phyloP scores from a whole-genome alignment of 202 grass and related monocot species.

The Schoenoplectus triqueter region DNA sequence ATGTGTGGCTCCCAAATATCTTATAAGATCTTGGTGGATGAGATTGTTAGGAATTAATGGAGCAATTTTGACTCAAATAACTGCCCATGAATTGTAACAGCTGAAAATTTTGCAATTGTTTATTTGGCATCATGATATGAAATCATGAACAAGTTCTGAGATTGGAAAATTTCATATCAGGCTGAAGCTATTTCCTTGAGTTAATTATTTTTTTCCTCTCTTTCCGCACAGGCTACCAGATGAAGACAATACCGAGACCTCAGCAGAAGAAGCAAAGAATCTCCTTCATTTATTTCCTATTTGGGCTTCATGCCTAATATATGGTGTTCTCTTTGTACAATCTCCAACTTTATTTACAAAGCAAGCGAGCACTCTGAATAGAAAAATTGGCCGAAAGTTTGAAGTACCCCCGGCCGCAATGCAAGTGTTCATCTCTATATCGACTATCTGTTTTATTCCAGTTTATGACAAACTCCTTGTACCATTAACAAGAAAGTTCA shows the following conservation, averaged over 20 bases:
- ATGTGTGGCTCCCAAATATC: neutral
- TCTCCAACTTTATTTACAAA: slow-evolving; percentile 68
- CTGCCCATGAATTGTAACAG: neutral
- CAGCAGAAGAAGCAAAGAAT: slow-evolving; percentile 43
- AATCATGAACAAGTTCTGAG: neutral
- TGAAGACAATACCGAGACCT: neutral
- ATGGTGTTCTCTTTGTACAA: slow-evolving; percentile 55
- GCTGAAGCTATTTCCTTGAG: neutral
- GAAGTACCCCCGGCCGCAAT: slow-evolving; percentile 60
- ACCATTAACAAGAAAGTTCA: slow-evolving; percentile 46
- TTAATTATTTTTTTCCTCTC: neutral
- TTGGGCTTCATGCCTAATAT: slow-evolving; percentile 72
- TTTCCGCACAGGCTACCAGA: neutral
- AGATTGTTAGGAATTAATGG: no score
- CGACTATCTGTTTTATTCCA: slow-evolving; percentile 52
- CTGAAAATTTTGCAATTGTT: neutral
- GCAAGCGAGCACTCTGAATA: slow-evolving; percentile 64
- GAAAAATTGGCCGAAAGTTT: slow-evolving; percentile 45
- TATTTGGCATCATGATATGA: neutral
- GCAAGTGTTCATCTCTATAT: slow-evolving; percentile 48
- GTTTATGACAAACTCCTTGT: slow-evolving; percentile 70
- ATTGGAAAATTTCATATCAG: neutral
- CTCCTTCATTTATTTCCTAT: slow-evolving; percentile 59
- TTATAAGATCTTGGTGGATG: neutral
- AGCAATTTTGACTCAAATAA: neutral